Base-by-base conservation (phyloP, 805 yeast genomes). In the Wickerhamiella hasegawae region DNA sequence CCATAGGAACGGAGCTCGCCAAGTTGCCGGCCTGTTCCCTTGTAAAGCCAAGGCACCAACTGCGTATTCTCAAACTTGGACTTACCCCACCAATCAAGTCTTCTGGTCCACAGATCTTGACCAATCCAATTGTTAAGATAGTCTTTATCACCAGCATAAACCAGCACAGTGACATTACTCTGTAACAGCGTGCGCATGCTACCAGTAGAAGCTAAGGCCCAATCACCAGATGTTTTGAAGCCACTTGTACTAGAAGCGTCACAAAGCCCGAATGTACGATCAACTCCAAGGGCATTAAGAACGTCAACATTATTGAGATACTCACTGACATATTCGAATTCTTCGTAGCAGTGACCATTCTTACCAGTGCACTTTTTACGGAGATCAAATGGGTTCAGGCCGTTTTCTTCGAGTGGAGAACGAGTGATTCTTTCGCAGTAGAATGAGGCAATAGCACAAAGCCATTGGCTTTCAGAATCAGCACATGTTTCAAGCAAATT, bases 121-220 rank as follows among this genome's bases (percentile, higher is more conserved):
- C 96, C 97, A 51, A 87, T 68, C 95, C 95, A 85, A 64, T 87
- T 85, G 63, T 96, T 85, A 53, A 85, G 85, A 59, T 76, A 85
- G 59, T 85, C 97, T 61, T 83, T 82, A 62, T 85, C 95, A 53
- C 97, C 97, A 12, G 94, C 94, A 49, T 85, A 87, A 42, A 87
- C 68, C 54, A 87, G 67, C 18, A 84, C 85, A 3, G 95, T 95
- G 33, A 85, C 49, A 9, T 67, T 77, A 18, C 66, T 55, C 42
- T 83, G 84, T 46, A 87, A 68, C 42, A 84, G 60, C 31, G 72
- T 73, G 18, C 75, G 64, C 27, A 87, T 82, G 34, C 71, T 73
- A 21, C 49, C 49, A 53, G 82, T 90, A 67, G 75, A 83, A 18
- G 94, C 94, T 57, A 76, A 76, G 76, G 79, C 73, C 78, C 87